Evolutionary conservation across 2,329 filamentous ascomycete genomes (phyloP).

Genomic region (Xylariales sp.): DNA sequence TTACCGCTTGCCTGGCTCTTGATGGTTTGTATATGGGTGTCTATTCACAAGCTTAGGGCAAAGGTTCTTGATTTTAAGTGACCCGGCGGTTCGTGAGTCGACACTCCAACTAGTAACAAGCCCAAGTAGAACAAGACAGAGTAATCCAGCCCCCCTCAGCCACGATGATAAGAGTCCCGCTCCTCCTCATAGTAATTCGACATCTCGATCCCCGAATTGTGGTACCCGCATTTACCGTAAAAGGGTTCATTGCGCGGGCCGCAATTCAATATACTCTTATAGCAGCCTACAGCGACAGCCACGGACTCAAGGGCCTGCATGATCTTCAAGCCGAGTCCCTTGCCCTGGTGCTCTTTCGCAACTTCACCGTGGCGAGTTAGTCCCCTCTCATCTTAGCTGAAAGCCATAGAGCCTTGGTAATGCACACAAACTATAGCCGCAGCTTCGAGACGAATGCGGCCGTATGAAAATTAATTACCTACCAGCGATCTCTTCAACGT

Average conservation of each 20-base stretch:
- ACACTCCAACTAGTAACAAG: neutral
- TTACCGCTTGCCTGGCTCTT: too few relatives aligned
- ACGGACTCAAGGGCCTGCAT: conserved; percentile 82
- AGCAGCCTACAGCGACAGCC: conserved; percentile 79
- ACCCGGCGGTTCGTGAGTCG: neutral
- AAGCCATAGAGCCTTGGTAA: neutral
- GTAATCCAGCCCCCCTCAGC: conserved; percentile 18
- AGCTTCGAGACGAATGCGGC: neutral
- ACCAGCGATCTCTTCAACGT: conserved; percentile 83
- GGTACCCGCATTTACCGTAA: conserved; percentile 62
- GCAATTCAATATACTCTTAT: conserved; percentile 85
- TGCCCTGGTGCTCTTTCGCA: conserved; percentile 81
- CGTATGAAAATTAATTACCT: neutral
- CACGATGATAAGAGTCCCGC: conserved; percentile 45
- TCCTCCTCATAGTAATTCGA: conserved; percentile 46
- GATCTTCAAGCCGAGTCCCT: conserved; percentile 80
- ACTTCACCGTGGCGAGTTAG: conserved; percentile 55
- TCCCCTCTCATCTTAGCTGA: neutral
- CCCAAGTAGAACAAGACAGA: neutral
- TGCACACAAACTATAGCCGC: too few relatives aligned
- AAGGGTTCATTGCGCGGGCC: conserved; percentile 82
- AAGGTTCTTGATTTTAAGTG: neutral
- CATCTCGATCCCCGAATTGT: conserved; percentile 50
- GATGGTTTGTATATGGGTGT: neutral
- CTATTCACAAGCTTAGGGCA: neutral